A percentile compares a stretch with the other conserved stretches of the same genome.
phyloP scores from a whole-genome alignment of 2,329 filamentous ascomycete species.

The Didymella exigua region DNA sequence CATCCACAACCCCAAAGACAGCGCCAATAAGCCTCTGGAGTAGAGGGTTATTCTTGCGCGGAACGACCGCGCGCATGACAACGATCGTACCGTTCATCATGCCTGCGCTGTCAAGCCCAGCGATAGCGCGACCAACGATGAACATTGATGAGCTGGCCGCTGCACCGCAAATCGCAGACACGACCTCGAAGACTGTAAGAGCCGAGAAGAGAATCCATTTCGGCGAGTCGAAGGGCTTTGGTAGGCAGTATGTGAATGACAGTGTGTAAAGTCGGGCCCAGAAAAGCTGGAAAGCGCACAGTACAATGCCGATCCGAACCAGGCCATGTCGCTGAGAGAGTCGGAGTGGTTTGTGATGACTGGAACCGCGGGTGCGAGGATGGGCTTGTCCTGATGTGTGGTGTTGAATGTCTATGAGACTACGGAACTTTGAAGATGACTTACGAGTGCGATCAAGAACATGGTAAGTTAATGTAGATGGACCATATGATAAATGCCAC shows the following conservation, averaged over 20 bases:
- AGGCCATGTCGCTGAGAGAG: slow-evolving; percentile 27
- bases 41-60: slow-evolving; percentile 49
- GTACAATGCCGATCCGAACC: slow-evolving; percentile 43
- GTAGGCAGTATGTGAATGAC: not conserved
- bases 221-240: slow-evolving; percentile 33
- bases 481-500: not conserved
- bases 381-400: not conserved
- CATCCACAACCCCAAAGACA: slow-evolving; percentile 49
- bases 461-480: slow-evolving; percentile 1
- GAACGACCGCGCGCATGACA: slow-evolving; percentile 46
- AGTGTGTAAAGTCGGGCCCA: slow-evolving; percentile 56
- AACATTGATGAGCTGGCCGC: slow-evolving; percentile 50
- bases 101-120: slow-evolving; percentile 54
- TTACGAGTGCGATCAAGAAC: slow-evolving; percentile 7
- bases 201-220: slow-evolving; percentile 44
- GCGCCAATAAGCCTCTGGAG: slow-evolving; percentile 52
- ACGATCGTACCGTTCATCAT: slow-evolving; percentile 51
- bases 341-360: slow-evolving; percentile 29
- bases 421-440: not conserved
- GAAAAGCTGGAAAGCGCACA: slow-evolving; percentile 52
- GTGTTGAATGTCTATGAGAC: not conserved
- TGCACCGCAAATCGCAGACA: slow-evolving; percentile 47
- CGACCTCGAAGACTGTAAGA: slow-evolving; percentile 50
- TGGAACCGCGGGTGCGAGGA: slow-evolving; percentile 17
- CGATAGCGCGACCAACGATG: slow-evolving; percentile 54